phyloP scores from a whole-genome alignment of 495 filamentous ascomycete species.

The Aspergillus bridgeri region DNA sequence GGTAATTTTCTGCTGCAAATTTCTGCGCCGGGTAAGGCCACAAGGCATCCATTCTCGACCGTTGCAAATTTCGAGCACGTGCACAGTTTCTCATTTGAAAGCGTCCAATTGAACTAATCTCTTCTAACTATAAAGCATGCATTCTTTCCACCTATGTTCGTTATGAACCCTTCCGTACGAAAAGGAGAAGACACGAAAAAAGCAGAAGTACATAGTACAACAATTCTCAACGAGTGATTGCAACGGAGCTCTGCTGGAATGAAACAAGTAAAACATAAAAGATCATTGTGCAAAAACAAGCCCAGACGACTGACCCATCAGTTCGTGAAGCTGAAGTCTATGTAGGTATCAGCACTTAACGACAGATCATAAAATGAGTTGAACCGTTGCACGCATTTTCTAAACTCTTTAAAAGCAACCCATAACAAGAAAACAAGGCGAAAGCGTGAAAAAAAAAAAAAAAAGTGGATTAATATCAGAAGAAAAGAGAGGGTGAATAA shows the following conservation, averaged over 20 bases:
- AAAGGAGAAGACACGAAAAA: background rate
- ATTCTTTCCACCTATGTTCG: background rate
- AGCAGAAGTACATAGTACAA: background rate
- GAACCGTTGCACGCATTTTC: conserved; percentile 27
- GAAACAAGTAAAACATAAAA: background rate
- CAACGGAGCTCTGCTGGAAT: background rate
- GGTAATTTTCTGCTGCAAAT: too few relatives aligned
- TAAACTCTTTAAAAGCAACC: conserved; percentile 16
- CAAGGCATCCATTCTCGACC: background rate
- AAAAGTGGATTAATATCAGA: conserved; percentile 5
- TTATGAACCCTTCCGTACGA: background rate
- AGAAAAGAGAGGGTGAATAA: background rate
- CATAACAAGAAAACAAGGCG: background rate
- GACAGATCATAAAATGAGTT: conserved; percentile 25
- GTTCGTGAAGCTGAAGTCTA: conserved; percentile 27
- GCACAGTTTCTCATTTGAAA: background rate
- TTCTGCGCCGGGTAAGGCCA: background rate
- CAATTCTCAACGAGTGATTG: background rate
- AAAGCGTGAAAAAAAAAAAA: conserved; percentile 9
- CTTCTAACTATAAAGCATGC: background rate
- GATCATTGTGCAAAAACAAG: background rate
- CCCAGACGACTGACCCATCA: conserved; percentile 13
- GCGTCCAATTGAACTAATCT: background rate
- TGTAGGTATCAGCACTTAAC: conserved; percentile 29
- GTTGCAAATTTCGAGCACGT: too few relatives aligned